phyloP scores from a whole-genome alignment of 108 stramenopile genomes.

The Cyclotella sp. region DNA sequence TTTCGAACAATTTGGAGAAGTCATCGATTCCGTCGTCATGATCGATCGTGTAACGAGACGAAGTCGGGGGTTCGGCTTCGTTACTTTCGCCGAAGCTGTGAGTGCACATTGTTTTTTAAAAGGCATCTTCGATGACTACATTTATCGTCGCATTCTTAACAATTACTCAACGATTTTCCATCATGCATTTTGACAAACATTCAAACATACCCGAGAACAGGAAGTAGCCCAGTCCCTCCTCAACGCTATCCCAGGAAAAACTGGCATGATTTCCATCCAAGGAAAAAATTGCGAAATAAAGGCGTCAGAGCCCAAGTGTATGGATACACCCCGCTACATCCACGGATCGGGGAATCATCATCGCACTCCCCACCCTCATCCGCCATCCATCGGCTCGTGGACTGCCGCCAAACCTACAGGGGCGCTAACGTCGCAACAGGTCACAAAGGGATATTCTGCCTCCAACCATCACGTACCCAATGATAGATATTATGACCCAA shows the following conservation, averaged over 20 bases:
- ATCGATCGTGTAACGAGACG: conserved; percentile 78
- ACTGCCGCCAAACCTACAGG: neutral
- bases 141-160: too few species aligned
- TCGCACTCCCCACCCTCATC: neutral
- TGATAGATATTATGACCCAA: conserved; percentile 11
- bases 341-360: neutral
- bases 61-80: conserved; percentile 93
- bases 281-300: conserved; percentile 80
- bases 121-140: too few species aligned
- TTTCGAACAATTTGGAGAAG: conserved; percentile 76
- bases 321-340: conserved; percentile 9
- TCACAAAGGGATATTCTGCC: conserved; percentile 2
- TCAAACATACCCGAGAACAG: neutral
- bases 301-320: conserved; percentile 61
- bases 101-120: neutral
- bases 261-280: conserved; percentile 63
- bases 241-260: conserved; percentile 35
- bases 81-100: conserved; percentile 71
- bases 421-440: neutral
- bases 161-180: too few species aligned
- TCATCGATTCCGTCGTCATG: conserved; percentile 80
- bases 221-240: conserved; percentile 48
- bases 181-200: too few species aligned
- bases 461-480: neutral
- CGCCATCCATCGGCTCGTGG: neutral